These are phyloP conservation scores for Kuraishia piskuri DNA, from an alignment of 805 yeast species.

Conservation along the genomic window DNA sequence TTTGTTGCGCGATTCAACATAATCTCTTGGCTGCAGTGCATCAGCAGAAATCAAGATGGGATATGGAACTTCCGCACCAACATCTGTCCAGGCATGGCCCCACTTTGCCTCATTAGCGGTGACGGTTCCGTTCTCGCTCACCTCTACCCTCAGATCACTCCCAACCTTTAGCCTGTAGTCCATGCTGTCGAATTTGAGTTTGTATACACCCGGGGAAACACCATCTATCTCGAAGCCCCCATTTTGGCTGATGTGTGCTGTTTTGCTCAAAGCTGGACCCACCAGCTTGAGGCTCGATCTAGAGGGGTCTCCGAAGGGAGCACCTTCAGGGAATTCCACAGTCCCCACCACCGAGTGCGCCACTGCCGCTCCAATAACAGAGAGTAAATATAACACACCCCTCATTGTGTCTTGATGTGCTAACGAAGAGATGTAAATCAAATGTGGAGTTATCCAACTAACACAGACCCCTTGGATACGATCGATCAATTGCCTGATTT, in stretches of 20 bases:
- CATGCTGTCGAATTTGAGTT: conserved; percentile 9
- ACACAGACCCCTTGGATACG: too few relatives aligned
- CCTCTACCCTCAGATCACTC: conserved; percentile 7
- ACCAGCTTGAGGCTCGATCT: conserved; percentile 7
- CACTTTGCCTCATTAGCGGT: background rate
- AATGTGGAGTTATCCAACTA: too few relatives aligned
- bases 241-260: conserved; percentile 8
- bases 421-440: too few relatives aligned
- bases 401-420: too few relatives aligned
- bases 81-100: background rate
- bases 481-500: too few relatives aligned
- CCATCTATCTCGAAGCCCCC: conserved; percentile 10
- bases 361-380: conserved; percentile 3
- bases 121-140: conserved; percentile 2
- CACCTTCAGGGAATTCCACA: conserved; percentile 2
- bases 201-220: conserved; percentile 9
- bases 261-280: background rate
- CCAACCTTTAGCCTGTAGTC: conserved; percentile 12
- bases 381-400: background rate
- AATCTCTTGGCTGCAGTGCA: conserved; percentile 8
- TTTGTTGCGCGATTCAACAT: conserved; percentile 9
- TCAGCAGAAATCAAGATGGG: conserved; percentile 4
- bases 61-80: background rate
- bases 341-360: conserved; percentile 1
- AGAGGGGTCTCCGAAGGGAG: conserved; percentile 13